A percentile compares a stretch with the other conserved stretches of the same genome.
These are phyloP conservation scores for Fusarium sp. DNA, from an alignment of 2,329 filamentous ascomycete species.

Conservation along the genomic window DNA sequence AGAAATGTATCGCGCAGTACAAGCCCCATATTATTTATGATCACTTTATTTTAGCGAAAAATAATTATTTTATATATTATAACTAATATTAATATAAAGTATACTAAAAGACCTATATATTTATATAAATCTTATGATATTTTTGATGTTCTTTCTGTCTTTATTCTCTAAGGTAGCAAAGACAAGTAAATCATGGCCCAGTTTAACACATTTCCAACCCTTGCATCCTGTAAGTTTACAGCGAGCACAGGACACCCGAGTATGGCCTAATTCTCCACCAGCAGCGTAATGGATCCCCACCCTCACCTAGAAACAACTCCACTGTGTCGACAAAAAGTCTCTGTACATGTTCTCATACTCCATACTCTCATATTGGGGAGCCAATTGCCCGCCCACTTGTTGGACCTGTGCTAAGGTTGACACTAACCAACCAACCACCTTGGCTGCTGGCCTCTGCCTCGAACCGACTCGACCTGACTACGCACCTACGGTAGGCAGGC, in stretches of 20 bases:
- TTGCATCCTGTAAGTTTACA: background rate
- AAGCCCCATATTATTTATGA: too few relatives aligned
- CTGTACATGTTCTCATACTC: slow-evolving; percentile 31
- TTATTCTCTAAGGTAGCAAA: too few relatives aligned
- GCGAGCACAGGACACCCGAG: slow-evolving; percentile 9
- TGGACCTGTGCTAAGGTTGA: slow-evolving; percentile 17
- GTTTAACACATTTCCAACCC: too few relatives aligned
- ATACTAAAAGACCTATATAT: too few relatives aligned
- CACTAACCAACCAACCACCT: slow-evolving; percentile 47
- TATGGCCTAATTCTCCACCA: slow-evolving; percentile 24
- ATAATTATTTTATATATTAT: too few relatives aligned
- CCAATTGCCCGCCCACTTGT: slow-evolving; percentile 13
- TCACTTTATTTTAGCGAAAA: too few relatives aligned
- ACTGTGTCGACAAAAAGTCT: slow-evolving; percentile 43
- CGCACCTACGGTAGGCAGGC: background rate
- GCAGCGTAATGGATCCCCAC: slow-evolving; percentile 29
- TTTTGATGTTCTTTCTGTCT: too few relatives aligned
- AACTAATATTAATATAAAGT: too few relatives aligned
- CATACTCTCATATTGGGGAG: slow-evolving; percentile 8
- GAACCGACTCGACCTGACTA: slow-evolving; percentile 2
- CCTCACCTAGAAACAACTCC: slow-evolving; percentile 29
- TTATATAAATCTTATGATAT: too few relatives aligned
- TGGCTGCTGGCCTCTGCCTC: slow-evolving; percentile 1
- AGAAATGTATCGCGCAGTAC: too few relatives aligned
- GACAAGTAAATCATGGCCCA: too few relatives aligned